phyloP scores from a whole-genome alignment of 192 early-diverging fungal species.

The Entomortierella parvispora region DNA sequence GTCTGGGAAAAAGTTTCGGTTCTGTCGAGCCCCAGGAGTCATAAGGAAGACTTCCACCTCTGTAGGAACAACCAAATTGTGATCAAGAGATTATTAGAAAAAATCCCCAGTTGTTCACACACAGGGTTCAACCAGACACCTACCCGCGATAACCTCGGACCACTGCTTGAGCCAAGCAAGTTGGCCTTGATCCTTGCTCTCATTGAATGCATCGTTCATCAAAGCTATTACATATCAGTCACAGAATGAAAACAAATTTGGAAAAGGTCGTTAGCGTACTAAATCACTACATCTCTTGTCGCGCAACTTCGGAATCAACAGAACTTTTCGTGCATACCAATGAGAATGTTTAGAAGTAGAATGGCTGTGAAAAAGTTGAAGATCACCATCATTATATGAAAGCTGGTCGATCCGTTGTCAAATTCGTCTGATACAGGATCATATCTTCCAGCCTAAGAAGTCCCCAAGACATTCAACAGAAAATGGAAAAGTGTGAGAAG shows the following conservation, averaged over 20 bases:
- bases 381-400: slow-evolving; percentile 22
- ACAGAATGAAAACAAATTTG: too few relatives aligned
- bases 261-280: too few relatives aligned
- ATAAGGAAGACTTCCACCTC: slow-evolving; percentile 42
- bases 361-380: slow-evolving; percentile 24
- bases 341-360: slow-evolving; percentile 31
- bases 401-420: neutral
- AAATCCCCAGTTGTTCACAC: neutral
- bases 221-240: slow-evolving; percentile 23
- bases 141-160: slow-evolving; percentile 48
- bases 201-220: slow-evolving; percentile 47
- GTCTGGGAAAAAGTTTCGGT: slow-evolving; percentile 46
- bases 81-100: neutral
- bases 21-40: slow-evolving; percentile 27
- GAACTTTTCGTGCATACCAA: slow-evolving; percentile 5
- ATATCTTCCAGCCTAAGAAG: slow-evolving; percentile 23
- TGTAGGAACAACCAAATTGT: neutral
- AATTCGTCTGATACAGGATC: slow-evolving; percentile 6
- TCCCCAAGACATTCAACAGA: too few relatives aligned
- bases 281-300: neutral
- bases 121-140: neutral
- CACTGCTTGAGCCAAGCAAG: slow-evolving; percentile 49
- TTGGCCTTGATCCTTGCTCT: slow-evolving; percentile 43
- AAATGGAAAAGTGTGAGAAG: too few relatives aligned
- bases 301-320: neutral